Percentiles rank a stretch among this genome's conserved stretches.
phyloP scores from a whole-genome alignment of 257 asterid genomes.

The Dorcoceras hygrometricum region DNA sequence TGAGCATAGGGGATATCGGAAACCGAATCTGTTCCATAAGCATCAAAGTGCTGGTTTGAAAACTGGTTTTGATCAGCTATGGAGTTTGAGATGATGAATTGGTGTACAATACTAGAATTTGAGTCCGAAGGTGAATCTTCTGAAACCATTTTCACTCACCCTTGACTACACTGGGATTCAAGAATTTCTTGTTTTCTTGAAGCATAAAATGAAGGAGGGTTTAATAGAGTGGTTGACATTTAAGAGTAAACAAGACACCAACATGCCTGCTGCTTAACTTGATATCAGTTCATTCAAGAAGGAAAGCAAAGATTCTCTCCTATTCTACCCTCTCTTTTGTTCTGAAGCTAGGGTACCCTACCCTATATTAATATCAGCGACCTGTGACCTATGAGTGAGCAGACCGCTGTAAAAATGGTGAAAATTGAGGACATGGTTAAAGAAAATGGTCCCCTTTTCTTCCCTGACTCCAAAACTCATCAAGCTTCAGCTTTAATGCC shows the following conservation, averaged over 20 bases:
- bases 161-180: too few species aligned
- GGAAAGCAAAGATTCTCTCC: conserved; percentile 59
- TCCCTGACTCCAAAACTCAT: conserved; percentile 48
- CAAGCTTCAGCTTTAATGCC: conserved; percentile 59
- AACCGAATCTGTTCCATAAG: conserved; percentile 33
- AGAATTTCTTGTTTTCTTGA: conserved; percentile 8
- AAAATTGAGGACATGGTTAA: conserved; percentile 39
- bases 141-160: conserved; percentile 51
- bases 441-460: conserved; percentile 55
- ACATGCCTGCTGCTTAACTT: conserved; percentile 40
- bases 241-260: conserved; percentile 33
- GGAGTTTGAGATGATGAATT: conserved; percentile 50
- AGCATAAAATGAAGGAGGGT: not conserved
- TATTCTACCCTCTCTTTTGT: conserved; percentile 25
- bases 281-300: conserved; percentile 46
- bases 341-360: conserved; percentile 42
- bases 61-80: conserved; percentile 44
- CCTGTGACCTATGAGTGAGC: conserved; percentile 52
- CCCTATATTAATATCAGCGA: conserved; percentile 32
- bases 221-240: conserved; percentile 3
- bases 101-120: conserved; percentile 54
- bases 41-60: conserved; percentile 38
- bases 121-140: conserved; percentile 55
- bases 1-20: conserved; percentile 26
- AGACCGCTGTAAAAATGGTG: conserved; percentile 51